Evolutionary conservation across 1,139 yeast genomes (phyloP), one percentile per base, ranked within the genome.

Genomic region (Blastobotrys buckinghamii): DNA sequence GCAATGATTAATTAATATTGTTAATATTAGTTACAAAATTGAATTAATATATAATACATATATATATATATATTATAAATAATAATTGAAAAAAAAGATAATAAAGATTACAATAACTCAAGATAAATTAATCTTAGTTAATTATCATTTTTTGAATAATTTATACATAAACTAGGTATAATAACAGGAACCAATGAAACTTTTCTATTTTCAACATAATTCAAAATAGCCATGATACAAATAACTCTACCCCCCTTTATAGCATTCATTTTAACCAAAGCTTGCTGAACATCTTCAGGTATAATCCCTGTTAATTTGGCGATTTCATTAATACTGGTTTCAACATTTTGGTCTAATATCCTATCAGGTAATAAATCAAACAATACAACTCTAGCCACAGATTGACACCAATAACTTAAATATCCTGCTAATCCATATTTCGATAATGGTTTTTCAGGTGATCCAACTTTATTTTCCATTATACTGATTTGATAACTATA

Each of bases 371-470:
- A n/a, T 26, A 37, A 26, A 2, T 37, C 3, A 7, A 37, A 15
- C 34, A 50, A 42, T 49, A 79, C 56, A 45, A 67, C 72, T 48
- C 72, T 61, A 0, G 76, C 71, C 1, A 84, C 56, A 2, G 70
- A 62, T 42, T 74, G 72, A 13, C 86, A 73, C 98, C 98, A 92
- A 65, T 77, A 90, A n/a, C 76, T 70, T 32, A 84, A 59, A 60
- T 89, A 92, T 5, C 90, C 78, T 5, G 79, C 70, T 46, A 76
- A 74, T 0, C 98, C 98, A 64, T 79, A 85, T 0, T 84, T 83
- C 6, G 96, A 85, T 17, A 92, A 70, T 0, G 98, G 98, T 55
- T 82, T 77, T 63, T 92, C 98, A 0, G 98, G 98, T 0, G 97
- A 95, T 50, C 96, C 89, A 29, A 73, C 65, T 44, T 71, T 68